Conservation (phyloP, 345 rosid species). For the Camelina neglecta region DNA sequence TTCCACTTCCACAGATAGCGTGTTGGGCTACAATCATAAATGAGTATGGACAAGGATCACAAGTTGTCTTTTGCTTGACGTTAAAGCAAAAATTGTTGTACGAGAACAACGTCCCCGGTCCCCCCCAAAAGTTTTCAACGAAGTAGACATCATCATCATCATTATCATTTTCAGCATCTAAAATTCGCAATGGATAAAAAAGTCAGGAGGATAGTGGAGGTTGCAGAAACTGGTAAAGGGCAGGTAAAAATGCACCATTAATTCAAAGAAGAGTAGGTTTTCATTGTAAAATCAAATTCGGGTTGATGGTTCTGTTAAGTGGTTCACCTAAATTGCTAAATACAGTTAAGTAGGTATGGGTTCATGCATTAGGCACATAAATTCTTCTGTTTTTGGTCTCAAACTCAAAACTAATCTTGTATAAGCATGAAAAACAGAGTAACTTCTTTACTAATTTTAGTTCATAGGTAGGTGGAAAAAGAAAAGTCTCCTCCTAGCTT, state of each 20-base stretch:
- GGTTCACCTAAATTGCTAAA: slow-evolving; percentile 34
- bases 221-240: slow-evolving; percentile 31
- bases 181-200: background rate
- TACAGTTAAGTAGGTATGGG: background rate
- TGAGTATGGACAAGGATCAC: slow-evolving; percentile 23
- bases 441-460: slow-evolving; percentile 6
- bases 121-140: slow-evolving; percentile 25
- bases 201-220: slow-evolving; percentile 14
- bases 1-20: background rate
- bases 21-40: slow-evolving; percentile 20
- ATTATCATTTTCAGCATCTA: slow-evolving; percentile 10
- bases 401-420: slow-evolving; percentile 26
- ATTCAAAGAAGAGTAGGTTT: slow-evolving; percentile 35
- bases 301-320: slow-evolving; percentile 30
- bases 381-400: slow-evolving; percentile 20
- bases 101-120: slow-evolving; percentile 5
- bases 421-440: slow-evolving; percentile 14
- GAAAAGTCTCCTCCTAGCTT: background rate
- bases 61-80: slow-evolving; percentile 34
- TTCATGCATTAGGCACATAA: slow-evolving; percentile 20
- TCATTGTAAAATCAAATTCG: background rate
- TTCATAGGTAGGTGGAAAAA: slow-evolving; percentile 7
- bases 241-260: slow-evolving; percentile 21
- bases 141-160: slow-evolving; percentile 31
- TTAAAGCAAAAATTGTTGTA: slow-evolving; percentile 20